These are phyloP conservation scores for Vicia faba DNA, from an alignment of 306 rosid genomes.

Conservation along the genomic window DNA sequence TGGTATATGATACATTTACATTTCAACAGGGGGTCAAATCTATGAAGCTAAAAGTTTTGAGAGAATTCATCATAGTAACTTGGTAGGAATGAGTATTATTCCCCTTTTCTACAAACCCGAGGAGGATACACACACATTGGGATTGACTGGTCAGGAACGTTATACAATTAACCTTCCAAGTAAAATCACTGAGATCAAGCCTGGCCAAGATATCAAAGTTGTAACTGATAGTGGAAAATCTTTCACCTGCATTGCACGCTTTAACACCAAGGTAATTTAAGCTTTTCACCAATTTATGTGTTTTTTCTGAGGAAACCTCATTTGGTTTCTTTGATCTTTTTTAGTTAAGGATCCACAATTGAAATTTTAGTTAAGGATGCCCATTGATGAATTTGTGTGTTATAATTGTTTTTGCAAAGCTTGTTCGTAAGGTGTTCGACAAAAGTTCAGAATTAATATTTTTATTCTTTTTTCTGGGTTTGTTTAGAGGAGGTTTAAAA, in stretches of 20 bases:
- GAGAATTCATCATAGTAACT: conserved; percentile 92
- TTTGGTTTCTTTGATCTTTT: too few species aligned
- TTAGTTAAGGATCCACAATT: too few species aligned
- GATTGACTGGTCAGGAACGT: conserved; percentile 91
- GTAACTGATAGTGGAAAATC: conserved; percentile 79
- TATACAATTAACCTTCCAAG: conserved; percentile 84
- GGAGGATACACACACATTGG: conserved; percentile 80
- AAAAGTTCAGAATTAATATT: too few species aligned
- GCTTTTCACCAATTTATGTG: not conserved
- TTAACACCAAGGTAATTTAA: conserved; percentile 82
- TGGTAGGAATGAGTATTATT: conserved; percentile 93
- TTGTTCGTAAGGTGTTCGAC: too few species aligned
- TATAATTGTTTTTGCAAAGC: too few species aligned
- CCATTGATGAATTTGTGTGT: too few species aligned
- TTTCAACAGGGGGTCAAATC: conserved; percentile 85
- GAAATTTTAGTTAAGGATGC: too few species aligned
- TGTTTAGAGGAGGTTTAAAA: too few species aligned
- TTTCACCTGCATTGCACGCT: conserved; percentile 75
- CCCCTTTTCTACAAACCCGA: conserved; percentile 90
- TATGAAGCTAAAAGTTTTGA: conserved; percentile 84
- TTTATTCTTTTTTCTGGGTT: too few species aligned
- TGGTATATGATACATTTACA: conserved; percentile 13
- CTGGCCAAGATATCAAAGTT: conserved; percentile 89
- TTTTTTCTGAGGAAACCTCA: too few species aligned
- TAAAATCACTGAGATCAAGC: conserved; percentile 67